Evolutionary conservation across 345 rosid species (phyloP), one percentile per base, ranked within the genome.

Genomic region (Arabis hirsuta): DNA sequence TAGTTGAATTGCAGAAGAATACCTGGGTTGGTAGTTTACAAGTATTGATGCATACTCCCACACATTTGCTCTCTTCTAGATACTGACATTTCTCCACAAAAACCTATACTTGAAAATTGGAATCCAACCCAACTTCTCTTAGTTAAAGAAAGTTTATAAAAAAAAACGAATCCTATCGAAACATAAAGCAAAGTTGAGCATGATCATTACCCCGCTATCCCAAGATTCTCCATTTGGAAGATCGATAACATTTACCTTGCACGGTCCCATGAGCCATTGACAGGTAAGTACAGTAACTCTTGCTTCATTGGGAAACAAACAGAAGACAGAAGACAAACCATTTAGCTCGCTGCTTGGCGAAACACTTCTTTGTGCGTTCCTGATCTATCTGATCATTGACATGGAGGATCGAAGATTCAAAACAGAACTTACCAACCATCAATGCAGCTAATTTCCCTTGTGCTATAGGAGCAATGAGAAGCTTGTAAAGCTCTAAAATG

Each of bases 11-110:
- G 53, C 20, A 39, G 34, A 45, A 42, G 42, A 51, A 24, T 69
- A 76, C 98, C 97, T 89, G 97, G n/a, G 97, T 90, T 9, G 98
- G 98, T 77, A 89, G 78, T 76, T 90, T 94, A 67, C 98, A 94
- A 5, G 98, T 94, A 72, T 90, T 89, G 76, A 85, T 75, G 64
- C 96, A 90, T 51, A 94, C 77, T 9, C 97, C 97, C 2, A 89
- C 83, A 14, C 98, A 94, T 70, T 89, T 94, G 83, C 98, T 93
- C 80, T 93, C 96, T 77, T 93, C 98, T 12, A 93, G 74, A 74
- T 90, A 93, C 79, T 85, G 82, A 81, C 98, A 93, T 89, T 81
- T 89, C 78, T 90, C 95, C 19, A 93, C 97, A 29, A 85, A 86
- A 76, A 94, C 95, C 98, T 93, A 71, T 90, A 71, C 76, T 43